Base-by-base conservation (phyloP, 352 stramenopile species). In the Phytophthora pini region DNA sequence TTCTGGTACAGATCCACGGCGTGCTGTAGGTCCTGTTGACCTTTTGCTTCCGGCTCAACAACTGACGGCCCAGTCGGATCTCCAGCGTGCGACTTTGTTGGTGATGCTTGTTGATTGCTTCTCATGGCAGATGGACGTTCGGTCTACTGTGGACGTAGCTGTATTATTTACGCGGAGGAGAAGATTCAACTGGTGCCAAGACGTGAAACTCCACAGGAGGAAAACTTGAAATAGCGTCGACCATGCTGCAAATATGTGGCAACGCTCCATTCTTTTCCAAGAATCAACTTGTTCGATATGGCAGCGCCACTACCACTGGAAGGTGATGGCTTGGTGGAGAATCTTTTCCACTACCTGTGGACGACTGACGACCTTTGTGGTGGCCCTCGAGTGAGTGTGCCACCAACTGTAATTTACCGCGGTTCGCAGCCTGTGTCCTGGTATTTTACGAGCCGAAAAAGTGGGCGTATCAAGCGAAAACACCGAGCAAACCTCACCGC, bases 321-420 rank as follows among this genome's bases (percentile, higher is more conserved):
- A 70, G 87, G 87, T 40, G 90, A 97, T 65, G 90, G 89, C 9
- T 63, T 97, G 26, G 82, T 95, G 38, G 84, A 95, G 55, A 95
- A 97, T 55, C 73, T 98, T 34, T 96, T 94, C 40, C 85, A 97
- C 52, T 96, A 93, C 51, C 68, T 98, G 4, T 97, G 89, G 87
- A 84, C 68, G 53, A 98, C 98, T 53, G 93, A 98, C 58, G 91
- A 98, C 67, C 86, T 98, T 55, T 89, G 84, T 27, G 84, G 78
- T 27, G 87, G 89, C 0, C 92, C 93, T 17, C 80, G 78, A 27
- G 83, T 99, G 24, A 94, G 89, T 70, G 70, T 98, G 31, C 96
- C 96, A 10, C 93, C 98, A 66, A 99, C 96, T 0, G 79, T 99
- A 13, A 71, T 99, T 26, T 99, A 97, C 77, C 93, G 95, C 36